Evolutionary conservation across 495 filamentous ascomycete species (phyloP), one percentile per base, ranked within the genome.

Genomic region (Hypomontagnella monticulosa): DNA sequence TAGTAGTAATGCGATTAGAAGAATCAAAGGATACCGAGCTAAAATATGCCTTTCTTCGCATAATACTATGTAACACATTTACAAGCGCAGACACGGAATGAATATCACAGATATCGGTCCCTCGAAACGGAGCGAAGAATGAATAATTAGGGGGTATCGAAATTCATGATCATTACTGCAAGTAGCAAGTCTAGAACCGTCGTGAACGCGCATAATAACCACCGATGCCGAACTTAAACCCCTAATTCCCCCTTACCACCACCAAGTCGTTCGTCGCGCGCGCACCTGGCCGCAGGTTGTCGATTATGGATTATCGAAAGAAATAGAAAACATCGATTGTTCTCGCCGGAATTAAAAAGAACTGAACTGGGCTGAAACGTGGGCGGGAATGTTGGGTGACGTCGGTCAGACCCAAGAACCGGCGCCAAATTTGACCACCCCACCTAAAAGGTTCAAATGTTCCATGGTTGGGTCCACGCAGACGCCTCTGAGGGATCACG

Each of bases 121-220:
- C 23, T 27, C 23, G 23, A 27, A 6, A 6, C 6, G 6, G 6
- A 2, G 23, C 23, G 23, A 27, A 27, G 10, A 34, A 19, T 14
- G 38, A 11, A 27, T 34, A 23, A 19, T 41, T 46, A 48, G 14
- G 57, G 67, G 67, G 67, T 70, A 70, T 70, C 67, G 67, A 66
- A 40, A 54, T 62, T 67, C 62, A 50, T 66, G 44, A 70, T 70
- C 67, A 66, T 65, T 66, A 64, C 42, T 66, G 40, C 54, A 12
- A 34, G 33, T 20, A 61, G 50, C 38, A 50, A 57, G 40, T 65
- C 61, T 66, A 66, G 32, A 57, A 41, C 27, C 62, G 37, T 60
- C 57, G 43, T 43, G 48, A 52, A 54, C 41, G 53, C 50, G 57
- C 40, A 44, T 50, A 57, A 44, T 50, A 57, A 44, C 57, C 34